Percentiles rank a stretch among this genome's conserved stretches.
These are phyloP conservation scores for Podila minutissima DNA, from an alignment of 192 early-diverging fungal species.

Conservation along the genomic window DNA sequence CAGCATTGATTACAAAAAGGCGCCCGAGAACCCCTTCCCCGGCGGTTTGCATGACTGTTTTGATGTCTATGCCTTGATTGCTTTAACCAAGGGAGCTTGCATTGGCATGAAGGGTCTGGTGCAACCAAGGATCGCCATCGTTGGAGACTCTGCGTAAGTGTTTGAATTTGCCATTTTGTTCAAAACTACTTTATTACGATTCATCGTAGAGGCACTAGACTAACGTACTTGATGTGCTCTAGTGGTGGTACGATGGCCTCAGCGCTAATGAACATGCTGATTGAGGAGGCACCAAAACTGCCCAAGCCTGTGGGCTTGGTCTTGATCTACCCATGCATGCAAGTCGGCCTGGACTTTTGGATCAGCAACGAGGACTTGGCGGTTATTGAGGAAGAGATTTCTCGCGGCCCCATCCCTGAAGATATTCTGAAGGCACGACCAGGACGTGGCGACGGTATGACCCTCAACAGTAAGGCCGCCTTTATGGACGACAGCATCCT, in stretches of 20 bases:
- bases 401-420: slow-evolving; percentile 22
- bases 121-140: slow-evolving; percentile 77
- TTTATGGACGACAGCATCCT: slow-evolving; percentile 92
- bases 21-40: slow-evolving; percentile 96
- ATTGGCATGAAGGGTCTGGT: slow-evolving; percentile 77
- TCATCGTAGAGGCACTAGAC: not conserved
- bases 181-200: not conserved
- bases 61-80: slow-evolving; percentile 81
- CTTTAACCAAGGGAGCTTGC: slow-evolving; percentile 77
- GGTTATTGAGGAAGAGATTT: slow-evolving; percentile 47
- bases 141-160: slow-evolving; percentile 94
- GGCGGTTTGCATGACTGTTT: slow-evolving; percentile 91
- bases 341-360: slow-evolving; percentile 95
- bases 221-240: not conserved
- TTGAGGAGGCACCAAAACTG: slow-evolving; percentile 64
- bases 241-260: slow-evolving; percentile 92
- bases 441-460: slow-evolving; percentile 63
- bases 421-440: slow-evolving; percentile 30
- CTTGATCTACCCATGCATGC: slow-evolving; percentile 90
- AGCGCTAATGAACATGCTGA: slow-evolving; percentile 79
- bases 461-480: slow-evolving; percentile 79
- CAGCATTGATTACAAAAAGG: slow-evolving; percentile 93
- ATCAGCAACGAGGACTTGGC: slow-evolving; percentile 65
- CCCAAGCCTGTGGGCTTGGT: slow-evolving; percentile 80
- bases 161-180: not conserved